Evolutionary conservation across 2,329 filamentous ascomycete genomes (phyloP).

Genomic region (Fusarium coffeatum): DNA sequence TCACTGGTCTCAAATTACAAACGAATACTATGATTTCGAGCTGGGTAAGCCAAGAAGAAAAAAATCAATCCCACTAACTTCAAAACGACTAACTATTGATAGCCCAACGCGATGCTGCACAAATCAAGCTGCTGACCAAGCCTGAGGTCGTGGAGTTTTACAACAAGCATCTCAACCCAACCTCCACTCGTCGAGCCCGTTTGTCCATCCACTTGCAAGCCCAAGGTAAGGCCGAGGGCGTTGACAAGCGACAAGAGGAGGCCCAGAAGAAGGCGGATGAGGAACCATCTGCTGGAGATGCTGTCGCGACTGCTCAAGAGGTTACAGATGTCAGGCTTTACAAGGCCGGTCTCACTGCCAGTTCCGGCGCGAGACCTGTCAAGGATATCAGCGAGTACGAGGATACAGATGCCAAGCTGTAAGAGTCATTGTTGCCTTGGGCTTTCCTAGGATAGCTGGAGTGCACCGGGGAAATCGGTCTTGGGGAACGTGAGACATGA

Average conservation of each 20-base stretch:
- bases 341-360: conserved; percentile 80
- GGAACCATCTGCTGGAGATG: conserved; percentile 51
- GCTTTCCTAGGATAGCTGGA: conserved; percentile 9
- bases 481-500: not conserved
- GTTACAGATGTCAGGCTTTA: conserved; percentile 84
- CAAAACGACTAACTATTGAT: conserved; percentile 31
- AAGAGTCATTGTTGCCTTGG: not conserved
- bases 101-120: conserved; percentile 81
- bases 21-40: conserved; percentile 90
- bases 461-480: not conserved
- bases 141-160: conserved; percentile 84
- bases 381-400: conserved; percentile 86
- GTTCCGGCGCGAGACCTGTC: conserved; percentile 76
- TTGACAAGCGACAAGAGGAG: conserved; percentile 61
- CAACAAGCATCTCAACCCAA: conserved; percentile 77
- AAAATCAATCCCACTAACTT: not conserved
- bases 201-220: conserved; percentile 85
- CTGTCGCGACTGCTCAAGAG: conserved; percentile 58
- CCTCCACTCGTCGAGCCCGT: conserved; percentile 81
- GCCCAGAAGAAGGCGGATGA: conserved; percentile 52
- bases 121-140: conserved; percentile 81
- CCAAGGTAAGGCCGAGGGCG: conserved; percentile 65
- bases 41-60: conserved; percentile 69
- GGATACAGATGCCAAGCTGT: conserved; percentile 85
- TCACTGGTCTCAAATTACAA: conserved; percentile 87